Conservation (phyloP, 202 grass and related monocot species). For the Setaria italica region DNA sequence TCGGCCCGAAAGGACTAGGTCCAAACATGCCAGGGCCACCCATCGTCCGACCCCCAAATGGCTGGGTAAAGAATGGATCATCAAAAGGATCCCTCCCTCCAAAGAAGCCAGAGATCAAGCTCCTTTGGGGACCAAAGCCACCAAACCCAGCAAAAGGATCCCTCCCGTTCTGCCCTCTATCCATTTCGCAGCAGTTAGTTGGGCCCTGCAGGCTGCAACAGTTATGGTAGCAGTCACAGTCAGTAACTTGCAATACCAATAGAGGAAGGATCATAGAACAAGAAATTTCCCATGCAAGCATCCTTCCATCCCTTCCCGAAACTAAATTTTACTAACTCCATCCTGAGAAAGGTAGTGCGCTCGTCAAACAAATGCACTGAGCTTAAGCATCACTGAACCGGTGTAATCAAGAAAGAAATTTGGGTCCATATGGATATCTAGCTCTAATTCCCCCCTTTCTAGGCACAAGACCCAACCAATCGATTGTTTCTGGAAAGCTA, state of each 20-base stretch:
- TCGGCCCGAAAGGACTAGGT: slow-evolving; percentile 38
- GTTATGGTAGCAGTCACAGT: neutral
- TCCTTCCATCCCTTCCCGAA: neutral
- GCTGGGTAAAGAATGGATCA: slow-evolving; percentile 89
- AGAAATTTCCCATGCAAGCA: neutral
- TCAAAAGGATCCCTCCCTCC: slow-evolving; percentile 87
- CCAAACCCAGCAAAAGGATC: slow-evolving; percentile 75
- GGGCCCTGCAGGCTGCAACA: neutral
- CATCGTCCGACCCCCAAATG: slow-evolving; percentile 74
- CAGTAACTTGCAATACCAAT: neutral
- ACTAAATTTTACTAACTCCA: neutral
- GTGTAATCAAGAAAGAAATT: neutral
- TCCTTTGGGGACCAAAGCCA: slow-evolving; percentile 55
- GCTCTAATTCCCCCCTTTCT: neutral
- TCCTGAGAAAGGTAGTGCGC: neutral
- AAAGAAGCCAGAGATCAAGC: slow-evolving; percentile 71
- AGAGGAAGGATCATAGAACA: neutral
- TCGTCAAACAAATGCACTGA: neutral
- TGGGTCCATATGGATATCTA: neutral
- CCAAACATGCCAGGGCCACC: slow-evolving; percentile 58
- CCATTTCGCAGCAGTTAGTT: slow-evolving; percentile 50
- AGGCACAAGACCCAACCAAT: neutral
- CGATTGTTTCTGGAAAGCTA: neutral
- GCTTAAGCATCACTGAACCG: neutral
- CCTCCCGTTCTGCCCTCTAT: slow-evolving; percentile 65